phyloP scores from a whole-genome alignment of 1,139 yeast genomes.

The Protomyces pachydermus region DNA sequence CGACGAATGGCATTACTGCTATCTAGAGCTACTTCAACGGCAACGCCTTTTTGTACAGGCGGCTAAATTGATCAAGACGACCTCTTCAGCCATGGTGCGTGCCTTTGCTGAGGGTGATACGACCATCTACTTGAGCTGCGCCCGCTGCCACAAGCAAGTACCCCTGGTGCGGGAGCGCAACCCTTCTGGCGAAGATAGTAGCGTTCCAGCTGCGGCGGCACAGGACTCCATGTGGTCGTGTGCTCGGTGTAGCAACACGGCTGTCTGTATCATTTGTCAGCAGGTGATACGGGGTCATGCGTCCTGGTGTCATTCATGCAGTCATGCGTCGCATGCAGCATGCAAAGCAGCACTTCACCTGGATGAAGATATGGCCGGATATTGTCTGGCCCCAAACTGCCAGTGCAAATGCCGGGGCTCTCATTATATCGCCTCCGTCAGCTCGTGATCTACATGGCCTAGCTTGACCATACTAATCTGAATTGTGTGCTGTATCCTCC shows the following conservation, averaged over 20 bases:
- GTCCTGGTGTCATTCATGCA: constrained; percentile 67
- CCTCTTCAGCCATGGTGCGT: constrained; percentile 45
- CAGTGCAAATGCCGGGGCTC: constrained; percentile 2
- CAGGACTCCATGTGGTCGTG: constrained; percentile 9
- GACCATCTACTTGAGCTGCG: constrained; percentile 61
- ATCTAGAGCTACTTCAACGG: constrained; percentile 54
- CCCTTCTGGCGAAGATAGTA: constrained; percentile 45
- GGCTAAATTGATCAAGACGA: constrained; percentile 52
- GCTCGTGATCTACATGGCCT: too few species aligned
- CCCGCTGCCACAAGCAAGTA: constrained; percentile 58
- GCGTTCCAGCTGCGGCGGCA: constrained; percentile 33
- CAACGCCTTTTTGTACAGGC: constrained; percentile 55
- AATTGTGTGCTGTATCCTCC: neutral
- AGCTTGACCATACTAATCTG: too few species aligned
- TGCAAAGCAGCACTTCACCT: constrained; percentile 45
- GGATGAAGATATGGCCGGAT: neutral
- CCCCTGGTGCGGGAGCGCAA: constrained; percentile 51
- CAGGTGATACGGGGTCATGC: constrained; percentile 72
- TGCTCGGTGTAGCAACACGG: constrained; percentile 21
- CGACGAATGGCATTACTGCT: constrained; percentile 55
- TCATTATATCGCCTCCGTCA: too few species aligned
- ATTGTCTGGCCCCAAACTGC: constrained; percentile 19
- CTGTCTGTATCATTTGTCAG: constrained; percentile 65
- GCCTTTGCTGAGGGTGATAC: constrained; percentile 53
- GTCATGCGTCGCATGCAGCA: constrained; percentile 80